Conservation (phyloP, 2,329 filamentous ascomycete species). For the Verticillium zaregamsianum region DNA sequence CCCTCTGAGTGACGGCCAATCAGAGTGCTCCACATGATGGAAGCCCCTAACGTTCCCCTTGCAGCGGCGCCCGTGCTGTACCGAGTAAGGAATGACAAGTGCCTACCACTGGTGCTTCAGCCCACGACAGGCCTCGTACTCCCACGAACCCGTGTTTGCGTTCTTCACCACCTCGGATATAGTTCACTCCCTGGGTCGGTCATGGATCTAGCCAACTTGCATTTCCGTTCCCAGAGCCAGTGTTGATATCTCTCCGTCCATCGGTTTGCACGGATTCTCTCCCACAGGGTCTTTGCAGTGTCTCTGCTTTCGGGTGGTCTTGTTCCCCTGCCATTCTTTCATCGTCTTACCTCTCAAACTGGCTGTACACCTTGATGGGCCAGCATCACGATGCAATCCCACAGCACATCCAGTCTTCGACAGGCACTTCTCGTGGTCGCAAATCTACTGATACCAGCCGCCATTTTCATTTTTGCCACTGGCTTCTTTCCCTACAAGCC, state of each 20-base stretch:
- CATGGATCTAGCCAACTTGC: no score
- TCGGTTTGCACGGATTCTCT: no score
- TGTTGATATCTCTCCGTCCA: not conserved
- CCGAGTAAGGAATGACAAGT: no score
- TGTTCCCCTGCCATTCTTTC: not conserved
- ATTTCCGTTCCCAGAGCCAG: no score
- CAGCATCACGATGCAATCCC: slow-evolving; percentile 7
- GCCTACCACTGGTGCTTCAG: no score
- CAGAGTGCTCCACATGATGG: not conserved
- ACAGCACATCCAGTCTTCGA: slow-evolving; percentile 5
- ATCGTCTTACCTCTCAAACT: not conserved
- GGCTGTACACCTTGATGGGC: slow-evolving; percentile 10
- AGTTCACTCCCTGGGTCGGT: no score
- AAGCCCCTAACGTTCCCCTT: not conserved
- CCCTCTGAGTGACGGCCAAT: not conserved
- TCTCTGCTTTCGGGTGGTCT: no score
- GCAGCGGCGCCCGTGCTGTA: not conserved
- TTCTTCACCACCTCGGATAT: no score
- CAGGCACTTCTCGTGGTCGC: slow-evolving; percentile 52
- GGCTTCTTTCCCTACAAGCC: slow-evolving; percentile 99
- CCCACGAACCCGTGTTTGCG: no score
- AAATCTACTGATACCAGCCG: slow-evolving; percentile 73
- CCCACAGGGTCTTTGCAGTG: no score
- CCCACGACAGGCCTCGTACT: no score
- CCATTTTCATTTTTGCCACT: slow-evolving; percentile 72